A percentile compares a stretch with the other conserved stretches of the same genome.
phyloP scores from a whole-genome alignment of 352 stramenopile species.

The Saprolegnia diclina region DNA sequence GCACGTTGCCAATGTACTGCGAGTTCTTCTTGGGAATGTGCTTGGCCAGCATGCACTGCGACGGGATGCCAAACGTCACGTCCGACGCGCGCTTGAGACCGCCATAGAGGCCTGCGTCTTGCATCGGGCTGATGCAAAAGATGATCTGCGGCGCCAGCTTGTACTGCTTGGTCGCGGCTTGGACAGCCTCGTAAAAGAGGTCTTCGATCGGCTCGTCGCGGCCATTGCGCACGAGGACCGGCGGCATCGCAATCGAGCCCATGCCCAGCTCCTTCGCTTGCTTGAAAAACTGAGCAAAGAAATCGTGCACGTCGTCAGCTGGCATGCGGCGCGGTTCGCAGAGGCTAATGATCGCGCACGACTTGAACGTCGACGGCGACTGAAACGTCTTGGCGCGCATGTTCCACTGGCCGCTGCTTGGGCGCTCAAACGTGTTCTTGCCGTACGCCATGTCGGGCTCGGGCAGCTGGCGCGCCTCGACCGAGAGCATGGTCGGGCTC shows the following conservation, averaged over 20 bases:
- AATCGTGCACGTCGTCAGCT: slow-evolving; percentile 36
- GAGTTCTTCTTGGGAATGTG: slow-evolving; percentile 50
- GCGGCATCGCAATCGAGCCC: slow-evolving; percentile 35
- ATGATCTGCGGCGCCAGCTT: slow-evolving; percentile 38
- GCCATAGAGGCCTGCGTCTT: slow-evolving; percentile 45
- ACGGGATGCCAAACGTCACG: slow-evolving; percentile 59
- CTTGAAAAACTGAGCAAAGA: slow-evolving; percentile 51
- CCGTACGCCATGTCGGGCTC: slow-evolving; percentile 50
- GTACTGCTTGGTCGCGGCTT: slow-evolving; percentile 34
- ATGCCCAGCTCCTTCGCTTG: slow-evolving; percentile 60
- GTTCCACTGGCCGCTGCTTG: slow-evolving; percentile 61
- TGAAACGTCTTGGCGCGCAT: slow-evolving; percentile 57
- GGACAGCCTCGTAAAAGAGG: slow-evolving; percentile 41
- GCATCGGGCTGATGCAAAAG: slow-evolving; percentile 51
- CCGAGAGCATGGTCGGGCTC: slow-evolving; percentile 47
- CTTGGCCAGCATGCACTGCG: slow-evolving; percentile 72
- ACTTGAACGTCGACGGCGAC: slow-evolving; percentile 36
- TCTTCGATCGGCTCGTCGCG: slow-evolving; percentile 36
- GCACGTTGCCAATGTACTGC: slow-evolving; percentile 68
- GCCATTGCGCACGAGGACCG: slow-evolving; percentile 39
- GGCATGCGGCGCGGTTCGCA: slow-evolving; percentile 40
- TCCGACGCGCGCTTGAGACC: slow-evolving; percentile 77
- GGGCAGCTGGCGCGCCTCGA: slow-evolving; percentile 41
- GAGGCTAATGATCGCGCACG: slow-evolving; percentile 49
- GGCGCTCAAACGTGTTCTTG: slow-evolving; percentile 48